Conservation (phyloP, 1,139 yeast species). For the Lizanozyma gosingica region DNA sequence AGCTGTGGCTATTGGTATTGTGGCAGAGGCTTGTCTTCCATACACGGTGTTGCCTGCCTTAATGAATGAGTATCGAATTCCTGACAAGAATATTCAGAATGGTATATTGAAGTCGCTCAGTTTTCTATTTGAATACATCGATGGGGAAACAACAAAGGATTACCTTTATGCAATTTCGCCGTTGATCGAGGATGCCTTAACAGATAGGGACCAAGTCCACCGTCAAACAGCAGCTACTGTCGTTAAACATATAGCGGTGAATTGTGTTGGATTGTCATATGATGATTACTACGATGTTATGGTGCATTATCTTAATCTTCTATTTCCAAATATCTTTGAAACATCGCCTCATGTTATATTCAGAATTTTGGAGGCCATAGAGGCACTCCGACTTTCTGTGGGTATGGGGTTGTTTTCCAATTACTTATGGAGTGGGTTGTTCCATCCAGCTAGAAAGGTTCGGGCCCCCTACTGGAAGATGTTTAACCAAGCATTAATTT, state of each 20-base stretch:
- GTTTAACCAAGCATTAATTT: slow-evolving; percentile 70
- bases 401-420: slow-evolving; percentile 73
- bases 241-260: slow-evolving; percentile 71
- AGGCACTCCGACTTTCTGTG: slow-evolving; percentile 59
- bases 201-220: slow-evolving; percentile 87
- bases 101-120: slow-evolving; percentile 90
- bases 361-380: slow-evolving; percentile 74
- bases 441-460: slow-evolving; percentile 89
- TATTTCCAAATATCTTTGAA: slow-evolving; percentile 81
- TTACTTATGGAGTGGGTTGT: slow-evolving; percentile 81
- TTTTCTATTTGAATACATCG: slow-evolving; percentile 91
- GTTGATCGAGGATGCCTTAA: slow-evolving; percentile 79
- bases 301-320: slow-evolving; percentile 62
- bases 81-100: slow-evolving; percentile 89
- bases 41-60: slow-evolving; percentile 93
- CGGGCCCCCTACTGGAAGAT: slow-evolving; percentile 80
- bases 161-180: slow-evolving; percentile 80
- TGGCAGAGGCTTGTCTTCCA: slow-evolving; percentile 89
- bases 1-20: slow-evolving; percentile 96
- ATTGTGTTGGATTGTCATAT: slow-evolving; percentile 65
- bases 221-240: slow-evolving; percentile 94
- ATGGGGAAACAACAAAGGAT: slow-evolving; percentile 64
- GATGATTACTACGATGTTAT: slow-evolving; percentile 59
- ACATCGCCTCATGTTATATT: slow-evolving; percentile 92
- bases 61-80: slow-evolving; percentile 91